phyloP scores from a whole-genome alignment of 2,329 filamentous ascomycete species.

The Sclerotinia minor region DNA sequence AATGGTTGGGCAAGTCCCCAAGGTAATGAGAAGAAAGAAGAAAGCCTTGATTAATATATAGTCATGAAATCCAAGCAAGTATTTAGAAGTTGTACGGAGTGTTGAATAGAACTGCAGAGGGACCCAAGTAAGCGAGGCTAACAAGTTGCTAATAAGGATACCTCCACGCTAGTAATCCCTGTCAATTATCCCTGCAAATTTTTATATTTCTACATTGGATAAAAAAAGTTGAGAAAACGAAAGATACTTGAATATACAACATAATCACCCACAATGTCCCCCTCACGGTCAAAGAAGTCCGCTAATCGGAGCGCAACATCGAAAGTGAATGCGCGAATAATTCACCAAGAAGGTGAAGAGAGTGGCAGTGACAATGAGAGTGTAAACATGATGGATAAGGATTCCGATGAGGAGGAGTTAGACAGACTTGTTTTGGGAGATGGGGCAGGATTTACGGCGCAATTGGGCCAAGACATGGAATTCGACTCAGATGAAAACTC shows the following conservation, averaged over 20 bases:
- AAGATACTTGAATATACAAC: background rate
- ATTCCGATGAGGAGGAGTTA: slow-evolving; percentile 80
- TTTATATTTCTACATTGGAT: slow-evolving; percentile 6
- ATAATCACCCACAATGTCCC: slow-evolving; percentile 35
- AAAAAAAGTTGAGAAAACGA: slow-evolving; percentile 22
- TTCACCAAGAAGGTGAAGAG: slow-evolving; percentile 25
- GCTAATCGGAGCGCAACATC: slow-evolving; percentile 26
- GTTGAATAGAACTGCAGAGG: too few species aligned
- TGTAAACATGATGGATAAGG: slow-evolving; percentile 59
- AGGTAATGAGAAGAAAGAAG: too few species aligned
- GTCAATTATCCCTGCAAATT: slow-evolving; percentile 6
- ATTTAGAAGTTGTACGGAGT: too few species aligned
- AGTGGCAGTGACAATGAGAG: slow-evolving; percentile 38
- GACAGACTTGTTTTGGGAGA: slow-evolving; percentile 89
- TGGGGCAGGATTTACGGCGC: slow-evolving; percentile 74
- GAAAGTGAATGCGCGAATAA: slow-evolving; percentile 24
- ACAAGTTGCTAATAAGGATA: background rate
- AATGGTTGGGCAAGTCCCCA: too few species aligned
- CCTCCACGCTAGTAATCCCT: background rate
- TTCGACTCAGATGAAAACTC: slow-evolving; percentile 31
- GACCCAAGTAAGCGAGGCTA: too few species aligned
- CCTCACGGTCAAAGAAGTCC: slow-evolving; percentile 38
- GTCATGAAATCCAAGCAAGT: too few species aligned
- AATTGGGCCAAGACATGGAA: slow-evolving; percentile 60
- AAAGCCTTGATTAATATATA: too few species aligned